Evolutionary conservation across 371 early-diverging fungal species (phyloP), one percentile per base, ranked within the genome.

Genomic region (Fennellomyces sp.): DNA sequence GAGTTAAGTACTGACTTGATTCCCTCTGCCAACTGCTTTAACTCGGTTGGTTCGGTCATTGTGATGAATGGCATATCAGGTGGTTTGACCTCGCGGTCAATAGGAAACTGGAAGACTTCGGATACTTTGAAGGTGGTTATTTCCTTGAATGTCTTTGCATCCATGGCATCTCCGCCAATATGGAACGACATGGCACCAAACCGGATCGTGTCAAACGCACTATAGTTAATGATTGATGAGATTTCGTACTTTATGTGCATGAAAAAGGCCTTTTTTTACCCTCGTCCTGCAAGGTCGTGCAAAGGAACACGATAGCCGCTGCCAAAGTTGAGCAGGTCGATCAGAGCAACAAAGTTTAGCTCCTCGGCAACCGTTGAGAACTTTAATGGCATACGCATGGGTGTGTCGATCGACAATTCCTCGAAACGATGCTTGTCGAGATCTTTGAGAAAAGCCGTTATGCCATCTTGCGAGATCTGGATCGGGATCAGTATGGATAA

Each of bases 171-270:
- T 13, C 76, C 77, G 42, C 85, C 78, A 39, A 94, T 91, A 60
- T 92, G 91, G 61, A 93, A 78, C 36, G 90, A 86, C 87, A 94
- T 91, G 64, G 84, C 79, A n/a, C 94, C 94, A 73, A 89, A 92
- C 29, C 87, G 78, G 27, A 94, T 89, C 0, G 89, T 88, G 60
- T 92, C 87, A 45, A 88, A 90, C 0, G 89, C 90, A 35, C 78
- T 77, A 41, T 23, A 52, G 28, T 51, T 35, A n/a, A n/a, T n/a
- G n/a, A n/a, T 12, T 42, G 11, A 33, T 13, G 12, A 26, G 12
- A 38, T 6, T 15, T 33, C 13, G 15, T 26, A 12, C 21, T 28
- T 27, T 19, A 23, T 28, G 7, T 41, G n/a, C n/a, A 41, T 41
- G 8, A 1, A 2, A n/a, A 13, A 26, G 5, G 28, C 35, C 17